These are phyloP conservation scores for Entomophthora muscae DNA, from an alignment of 371 early-diverging fungal species.

Conservation along the genomic window DNA sequence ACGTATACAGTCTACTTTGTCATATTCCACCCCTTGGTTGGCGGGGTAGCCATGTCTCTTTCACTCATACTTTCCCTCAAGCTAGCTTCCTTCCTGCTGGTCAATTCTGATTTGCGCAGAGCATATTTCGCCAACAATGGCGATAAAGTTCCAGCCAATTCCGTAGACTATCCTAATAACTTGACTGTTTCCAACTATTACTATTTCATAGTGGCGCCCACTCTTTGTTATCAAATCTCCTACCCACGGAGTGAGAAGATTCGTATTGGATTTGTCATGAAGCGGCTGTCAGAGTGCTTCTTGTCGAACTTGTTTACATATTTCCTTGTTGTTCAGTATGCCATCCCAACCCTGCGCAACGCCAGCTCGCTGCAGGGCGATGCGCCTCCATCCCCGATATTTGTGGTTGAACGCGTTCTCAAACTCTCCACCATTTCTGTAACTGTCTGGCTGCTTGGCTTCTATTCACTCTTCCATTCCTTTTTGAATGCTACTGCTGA, in stretches of 20 bases:
- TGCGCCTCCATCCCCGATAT: conserved; percentile 37
- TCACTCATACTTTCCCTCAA: conserved; percentile 53
- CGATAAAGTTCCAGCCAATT: conserved; percentile 24
- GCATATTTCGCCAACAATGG: conserved; percentile 15
- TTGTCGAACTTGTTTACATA: conserved; percentile 55
- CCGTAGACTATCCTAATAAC: conserved; percentile 54
- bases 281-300: conserved; percentile 49
- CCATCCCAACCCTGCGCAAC: conserved; percentile 68
- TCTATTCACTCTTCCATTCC: conserved; percentile 77
- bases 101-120: conserved; percentile 42
- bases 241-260: conserved; percentile 59
- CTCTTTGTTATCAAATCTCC: conserved; percentile 73
- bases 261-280: conserved; percentile 54
- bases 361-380: conserved; percentile 24
- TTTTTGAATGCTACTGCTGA: conserved; percentile 66
- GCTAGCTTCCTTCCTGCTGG: conserved; percentile 56
- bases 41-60: conserved; percentile 33
- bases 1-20: conserved; percentile 43
- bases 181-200: conserved; percentile 40
- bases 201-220: conserved; percentile 71
- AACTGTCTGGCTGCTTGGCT: conserved; percentile 74
- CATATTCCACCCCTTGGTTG: conserved; percentile 57
- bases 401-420: conserved; percentile 63
- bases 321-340: conserved; percentile 62
- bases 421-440: conserved; percentile 67